A percentile compares a stretch with the other conserved stretches of the same genome.
Conservation (phyloP, 345 rosid genomes). For the Aquilaria yunnanensis region DNA sequence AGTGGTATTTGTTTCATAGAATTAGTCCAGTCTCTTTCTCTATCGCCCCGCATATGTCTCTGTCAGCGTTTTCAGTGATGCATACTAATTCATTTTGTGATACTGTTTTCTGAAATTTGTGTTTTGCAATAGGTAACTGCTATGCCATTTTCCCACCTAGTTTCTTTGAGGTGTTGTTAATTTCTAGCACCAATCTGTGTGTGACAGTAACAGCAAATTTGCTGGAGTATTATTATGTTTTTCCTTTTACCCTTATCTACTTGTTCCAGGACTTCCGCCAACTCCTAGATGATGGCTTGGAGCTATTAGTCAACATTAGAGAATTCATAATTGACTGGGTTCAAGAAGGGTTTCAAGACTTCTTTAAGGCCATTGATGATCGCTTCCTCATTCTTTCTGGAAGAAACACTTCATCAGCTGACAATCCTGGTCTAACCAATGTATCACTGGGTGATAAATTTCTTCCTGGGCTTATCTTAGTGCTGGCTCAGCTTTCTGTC, state of each 20-base stretch:
- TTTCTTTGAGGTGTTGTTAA: not conserved
- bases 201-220: too few relatives aligned
- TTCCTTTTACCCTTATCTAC: constrained; percentile 5
- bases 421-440: constrained; percentile 38
- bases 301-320: constrained; percentile 49
- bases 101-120: too few relatives aligned
- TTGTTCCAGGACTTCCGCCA: constrained; percentile 60
- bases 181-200: too few relatives aligned
- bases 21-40: too few relatives aligned
- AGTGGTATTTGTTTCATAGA: too few relatives aligned
- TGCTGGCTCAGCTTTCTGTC: constrained; percentile 71
- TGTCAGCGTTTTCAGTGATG: too few relatives aligned
- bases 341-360: constrained; percentile 86
- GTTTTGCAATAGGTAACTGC: too few relatives aligned
- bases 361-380: constrained; percentile 59
- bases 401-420: constrained; percentile 42
- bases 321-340: constrained; percentile 55
- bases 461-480: constrained; percentile 62
- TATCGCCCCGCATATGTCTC: too few relatives aligned
- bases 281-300: constrained; percentile 59
- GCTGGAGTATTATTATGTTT: not conserved
- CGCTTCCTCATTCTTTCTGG: constrained; percentile 63
- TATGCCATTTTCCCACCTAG: too few relatives aligned
- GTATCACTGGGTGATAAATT: constrained; percentile 46
- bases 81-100: not conserved